phyloP scores from a whole-genome alignment of 2,329 filamentous ascomycete species.

The Nemania sp. region DNA sequence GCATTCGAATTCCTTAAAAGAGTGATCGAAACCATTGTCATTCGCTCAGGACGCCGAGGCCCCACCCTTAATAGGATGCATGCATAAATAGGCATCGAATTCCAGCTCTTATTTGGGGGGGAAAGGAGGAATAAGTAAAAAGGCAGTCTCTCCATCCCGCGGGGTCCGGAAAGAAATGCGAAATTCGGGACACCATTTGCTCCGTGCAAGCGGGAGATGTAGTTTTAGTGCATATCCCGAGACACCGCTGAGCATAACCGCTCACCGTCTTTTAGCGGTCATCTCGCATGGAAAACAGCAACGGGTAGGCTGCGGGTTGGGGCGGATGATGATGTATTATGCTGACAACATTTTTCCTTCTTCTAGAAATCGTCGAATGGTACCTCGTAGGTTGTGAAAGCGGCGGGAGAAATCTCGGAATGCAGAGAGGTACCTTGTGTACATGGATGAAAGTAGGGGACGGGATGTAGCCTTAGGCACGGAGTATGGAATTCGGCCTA shows the following conservation, averaged over 20 bases:
- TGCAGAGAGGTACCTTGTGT: neutral
- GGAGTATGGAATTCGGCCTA: neutral
- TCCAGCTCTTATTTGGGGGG: neutral
- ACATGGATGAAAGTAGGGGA: no score
- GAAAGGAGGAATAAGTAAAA: neutral
- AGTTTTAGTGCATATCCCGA: neutral
- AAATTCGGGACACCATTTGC: constrained; percentile 14
- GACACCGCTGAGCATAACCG: no score
- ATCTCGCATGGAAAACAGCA: neutral
- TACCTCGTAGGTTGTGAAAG: neutral
- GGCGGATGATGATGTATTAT: constrained; percentile 7
- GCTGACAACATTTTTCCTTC: constrained; percentile 7
- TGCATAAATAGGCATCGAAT: neutral
- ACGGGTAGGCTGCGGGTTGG: neutral
- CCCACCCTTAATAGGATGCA: neutral
- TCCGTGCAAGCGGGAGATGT: neutral
- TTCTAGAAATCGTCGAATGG: neutral
- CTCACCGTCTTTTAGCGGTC: neutral
- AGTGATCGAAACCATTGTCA: neutral
- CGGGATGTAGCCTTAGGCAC: neutral
- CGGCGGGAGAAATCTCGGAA: neutral
- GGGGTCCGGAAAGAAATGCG: constrained; percentile 12
- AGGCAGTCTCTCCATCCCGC: neutral
- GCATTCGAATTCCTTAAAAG: neutral
- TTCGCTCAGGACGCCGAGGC: neutral